phyloP scores from a whole-genome alignment of 2,329 filamentous ascomycete species.

The Pyricularia pennisetigena region DNA sequence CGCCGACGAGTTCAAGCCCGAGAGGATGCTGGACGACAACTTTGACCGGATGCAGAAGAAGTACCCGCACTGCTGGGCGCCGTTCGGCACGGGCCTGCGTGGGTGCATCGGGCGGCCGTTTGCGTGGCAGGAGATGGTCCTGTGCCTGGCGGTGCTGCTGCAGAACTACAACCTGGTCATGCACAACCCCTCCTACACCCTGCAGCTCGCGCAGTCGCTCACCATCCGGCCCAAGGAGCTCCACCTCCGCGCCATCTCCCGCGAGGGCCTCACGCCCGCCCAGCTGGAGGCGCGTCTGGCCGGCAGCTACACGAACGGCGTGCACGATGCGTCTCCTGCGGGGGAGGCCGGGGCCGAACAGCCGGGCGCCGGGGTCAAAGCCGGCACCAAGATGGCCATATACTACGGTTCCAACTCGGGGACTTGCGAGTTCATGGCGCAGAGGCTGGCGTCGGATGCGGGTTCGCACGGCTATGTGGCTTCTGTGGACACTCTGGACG shows the following conservation, averaged over 20 bases:
- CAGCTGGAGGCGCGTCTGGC: constrained; percentile 6
- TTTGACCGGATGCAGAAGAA: constrained; percentile 44
- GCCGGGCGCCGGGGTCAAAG: neutral
- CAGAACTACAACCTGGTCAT: constrained; percentile 62
- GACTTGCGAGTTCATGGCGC: neutral
- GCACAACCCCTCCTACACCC: constrained; percentile 43
- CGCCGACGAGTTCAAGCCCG: constrained; percentile 56
- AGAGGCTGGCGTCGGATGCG: neutral
- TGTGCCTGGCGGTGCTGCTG: constrained; percentile 52
- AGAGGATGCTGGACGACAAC: constrained; percentile 60
- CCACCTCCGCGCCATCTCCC: constrained; percentile 44
- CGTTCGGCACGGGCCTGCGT: constrained; percentile 50
- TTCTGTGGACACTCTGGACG: neutral
- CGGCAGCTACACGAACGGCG: neutral
- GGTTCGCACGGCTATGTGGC: neutral
- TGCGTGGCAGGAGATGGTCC: constrained; percentile 62
- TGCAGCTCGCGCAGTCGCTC: constrained; percentile 41
- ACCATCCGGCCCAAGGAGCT: constrained; percentile 54
- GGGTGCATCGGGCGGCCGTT: constrained; percentile 64
- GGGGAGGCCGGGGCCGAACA: neutral
- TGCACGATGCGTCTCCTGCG: too few species aligned
- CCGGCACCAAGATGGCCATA: neutral
- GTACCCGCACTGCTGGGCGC: constrained; percentile 53
- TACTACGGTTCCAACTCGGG: neutral
- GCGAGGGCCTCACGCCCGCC: constrained; percentile 31